Conservation (phyloP, 495 filamentous ascomycete species). For the Pyrenula massariospora region DNA sequence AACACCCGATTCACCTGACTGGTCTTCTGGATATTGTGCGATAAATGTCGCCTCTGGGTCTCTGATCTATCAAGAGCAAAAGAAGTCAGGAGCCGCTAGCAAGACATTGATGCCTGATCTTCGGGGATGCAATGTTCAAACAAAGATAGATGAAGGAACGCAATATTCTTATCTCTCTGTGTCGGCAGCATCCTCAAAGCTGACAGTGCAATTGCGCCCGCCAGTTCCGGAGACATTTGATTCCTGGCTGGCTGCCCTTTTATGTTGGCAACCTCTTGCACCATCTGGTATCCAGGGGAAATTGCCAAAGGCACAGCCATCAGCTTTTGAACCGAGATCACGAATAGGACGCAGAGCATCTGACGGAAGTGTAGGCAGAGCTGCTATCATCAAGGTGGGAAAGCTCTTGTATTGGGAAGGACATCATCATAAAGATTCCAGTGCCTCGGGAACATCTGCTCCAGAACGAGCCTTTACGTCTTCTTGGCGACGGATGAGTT, state of each 20-base stretch:
- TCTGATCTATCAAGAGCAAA: conserved; percentile 39
- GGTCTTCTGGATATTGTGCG: conserved; percentile 45
- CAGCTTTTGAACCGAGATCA: conserved; percentile 38
- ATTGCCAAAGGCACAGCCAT: conserved; percentile 48
- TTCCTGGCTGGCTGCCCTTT: conserved; percentile 80
- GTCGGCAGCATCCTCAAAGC: conserved; percentile 52
- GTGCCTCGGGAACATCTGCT: conserved; percentile 20
- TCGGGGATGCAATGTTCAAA: conserved; percentile 72
- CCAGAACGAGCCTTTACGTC: conserved; percentile 36
- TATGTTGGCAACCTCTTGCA: conserved; percentile 88
- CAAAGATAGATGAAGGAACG: conserved; percentile 49
- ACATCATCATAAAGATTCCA: conserved; percentile 23
- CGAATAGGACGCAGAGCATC: conserved; percentile 48
- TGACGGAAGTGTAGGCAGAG: conserved; percentile 50
- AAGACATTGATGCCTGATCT: conserved; percentile 67
- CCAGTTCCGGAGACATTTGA: conserved; percentile 67
- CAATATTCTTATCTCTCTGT: conserved; percentile 70
- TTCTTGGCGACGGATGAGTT: conserved; percentile 78
- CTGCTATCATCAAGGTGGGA: conserved; percentile 93
- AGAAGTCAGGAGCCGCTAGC: conserved; percentile 41
- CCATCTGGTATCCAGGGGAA: conserved; percentile 63
- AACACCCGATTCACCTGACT: conserved; percentile 37
- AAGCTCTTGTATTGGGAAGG: conserved; percentile 83
- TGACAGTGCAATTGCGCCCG: conserved; percentile 66
- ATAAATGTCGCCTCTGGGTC: conserved; percentile 45